These are phyloP conservation scores for Panellus pusillus DNA, from an alignment of 768 basidiomycete genomes.

Conservation along the genomic window DNA sequence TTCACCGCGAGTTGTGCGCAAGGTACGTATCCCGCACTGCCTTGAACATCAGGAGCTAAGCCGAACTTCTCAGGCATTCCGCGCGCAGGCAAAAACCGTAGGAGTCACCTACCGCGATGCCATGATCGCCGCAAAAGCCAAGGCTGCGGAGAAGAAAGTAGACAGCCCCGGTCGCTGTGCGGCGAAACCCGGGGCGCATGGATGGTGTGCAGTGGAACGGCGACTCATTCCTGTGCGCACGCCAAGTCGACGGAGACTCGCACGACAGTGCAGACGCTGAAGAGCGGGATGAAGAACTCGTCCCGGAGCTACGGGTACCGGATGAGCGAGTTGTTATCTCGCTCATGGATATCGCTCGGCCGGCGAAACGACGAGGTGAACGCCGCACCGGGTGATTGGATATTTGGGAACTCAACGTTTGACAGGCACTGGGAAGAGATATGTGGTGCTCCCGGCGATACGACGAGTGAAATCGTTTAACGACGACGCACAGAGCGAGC, in stretches of 20 bases:
- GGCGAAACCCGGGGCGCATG: conserved; percentile 26
- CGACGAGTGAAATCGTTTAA: conserved; percentile 22
- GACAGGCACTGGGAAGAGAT: conserved; percentile 29
- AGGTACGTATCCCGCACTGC: neutral
- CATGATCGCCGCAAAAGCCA: conserved; percentile 1
- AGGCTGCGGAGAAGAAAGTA: conserved; percentile 1
- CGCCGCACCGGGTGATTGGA: neutral
- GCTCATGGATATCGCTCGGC: conserved; percentile 33
- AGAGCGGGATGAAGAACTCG: neutral
- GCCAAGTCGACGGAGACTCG: conserved; percentile 25
- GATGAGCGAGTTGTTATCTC: conserved; percentile 21
- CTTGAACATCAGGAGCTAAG: neutral
- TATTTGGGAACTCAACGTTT: neutral
- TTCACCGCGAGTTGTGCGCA: conserved; percentile 13
- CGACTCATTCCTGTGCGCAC: conserved; percentile 24
- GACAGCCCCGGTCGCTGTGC: conserved; percentile 7
- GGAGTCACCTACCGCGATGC: conserved; percentile 9
- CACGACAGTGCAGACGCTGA: conserved; percentile 16
- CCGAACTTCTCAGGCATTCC: conserved; percentile 6
- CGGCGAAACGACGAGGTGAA: conserved; percentile 33
- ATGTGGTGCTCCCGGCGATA: conserved; percentile 24
- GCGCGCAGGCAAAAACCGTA: conserved; percentile 5
- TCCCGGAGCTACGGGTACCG: conserved; percentile 7
- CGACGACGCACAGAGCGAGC: conserved; percentile 17
- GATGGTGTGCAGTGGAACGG: conserved; percentile 28